Evolutionary conservation across 2,329 filamentous ascomycete genomes (phyloP).

Genomic region (Sporothrix curviconia): DNA sequence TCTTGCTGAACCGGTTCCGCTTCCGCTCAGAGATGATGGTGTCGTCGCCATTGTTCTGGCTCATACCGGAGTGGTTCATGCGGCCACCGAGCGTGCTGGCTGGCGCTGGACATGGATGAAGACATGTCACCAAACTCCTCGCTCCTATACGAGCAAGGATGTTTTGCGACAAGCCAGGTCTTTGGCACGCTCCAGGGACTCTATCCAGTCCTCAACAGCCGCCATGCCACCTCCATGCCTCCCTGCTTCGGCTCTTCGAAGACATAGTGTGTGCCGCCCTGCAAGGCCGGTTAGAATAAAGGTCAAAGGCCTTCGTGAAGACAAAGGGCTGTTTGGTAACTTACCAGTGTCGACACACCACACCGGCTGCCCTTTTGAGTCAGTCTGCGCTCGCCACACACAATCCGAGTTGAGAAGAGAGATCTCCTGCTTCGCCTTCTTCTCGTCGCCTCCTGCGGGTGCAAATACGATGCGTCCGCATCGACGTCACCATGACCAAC

Average conservation of each 20-base stretch:
- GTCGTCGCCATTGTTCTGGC: conserved; percentile 50
- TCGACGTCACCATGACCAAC: conserved; percentile 90
- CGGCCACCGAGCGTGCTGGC: conserved; percentile 62
- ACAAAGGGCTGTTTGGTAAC: conserved; percentile 27
- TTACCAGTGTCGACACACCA: conserved; percentile 93
- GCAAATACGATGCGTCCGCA: conserved; percentile 83
- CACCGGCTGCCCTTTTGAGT: conserved; percentile 78
- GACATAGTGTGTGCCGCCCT: conserved; percentile 84
- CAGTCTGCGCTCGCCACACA: conserved; percentile 71
- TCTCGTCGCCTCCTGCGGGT: conserved; percentile 88
- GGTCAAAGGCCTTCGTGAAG: not conserved
- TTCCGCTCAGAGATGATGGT: conserved; percentile 36
- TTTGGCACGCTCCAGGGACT: conserved; percentile 76
- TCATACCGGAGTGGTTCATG: conserved; percentile 50
- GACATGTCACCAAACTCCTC: conserved; percentile 65
- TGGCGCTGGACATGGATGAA: conserved; percentile 68
- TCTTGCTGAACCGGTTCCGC: conserved; percentile 74
- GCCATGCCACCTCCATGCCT: conserved; percentile 55
- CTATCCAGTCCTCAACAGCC: conserved; percentile 85
- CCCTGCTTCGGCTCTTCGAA: conserved; percentile 87
- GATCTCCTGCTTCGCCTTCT: conserved; percentile 88
- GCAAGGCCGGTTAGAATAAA: conserved; percentile 10
- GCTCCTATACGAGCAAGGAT: conserved; percentile 58
- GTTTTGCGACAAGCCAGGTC: conserved; percentile 76
- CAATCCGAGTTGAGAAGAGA: conserved; percentile 72